Evolutionary conservation across 2,329 filamentous ascomycete species (phyloP).

Genomic region (Diaporthe sp.): DNA sequence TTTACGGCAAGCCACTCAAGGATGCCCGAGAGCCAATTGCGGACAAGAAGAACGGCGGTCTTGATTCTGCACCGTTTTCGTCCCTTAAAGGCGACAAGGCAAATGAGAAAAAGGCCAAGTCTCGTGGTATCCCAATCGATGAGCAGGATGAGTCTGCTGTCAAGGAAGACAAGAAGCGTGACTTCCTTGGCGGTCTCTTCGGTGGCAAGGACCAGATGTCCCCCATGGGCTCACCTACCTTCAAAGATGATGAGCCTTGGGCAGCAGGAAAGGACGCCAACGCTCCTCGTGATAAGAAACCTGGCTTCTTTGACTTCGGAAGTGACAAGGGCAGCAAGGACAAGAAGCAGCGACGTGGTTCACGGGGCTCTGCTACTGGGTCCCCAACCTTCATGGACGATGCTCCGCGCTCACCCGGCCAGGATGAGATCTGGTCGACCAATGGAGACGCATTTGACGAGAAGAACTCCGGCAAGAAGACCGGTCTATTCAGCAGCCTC

Average conservation of each 20-base stretch:
- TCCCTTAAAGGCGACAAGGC: not conserved
- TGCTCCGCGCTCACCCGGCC: not conserved
- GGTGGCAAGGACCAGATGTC: slow-evolving; percentile 9
- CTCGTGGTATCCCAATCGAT: not conserved
- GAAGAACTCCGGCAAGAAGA: not conserved
- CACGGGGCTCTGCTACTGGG: not conserved
- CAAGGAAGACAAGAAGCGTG: not conserved
- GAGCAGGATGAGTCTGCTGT: not conserved
- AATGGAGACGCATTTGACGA: not conserved
- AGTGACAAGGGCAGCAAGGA: slow-evolving; percentile 9
- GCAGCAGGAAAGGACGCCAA: not conserved
- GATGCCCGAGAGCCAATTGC: no score
- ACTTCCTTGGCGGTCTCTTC: not conserved
- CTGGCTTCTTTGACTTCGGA: not conserved
- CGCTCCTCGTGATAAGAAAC: slow-evolving; percentile 3
- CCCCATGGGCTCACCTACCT: slow-evolving; percentile 1
- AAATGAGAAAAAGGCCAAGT: slow-evolving; percentile 24
- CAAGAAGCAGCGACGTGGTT: not conserved
- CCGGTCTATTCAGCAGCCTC: not conserved
- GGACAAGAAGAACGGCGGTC: not conserved
- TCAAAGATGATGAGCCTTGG: slow-evolving; percentile 8
- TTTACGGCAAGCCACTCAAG: not conserved
- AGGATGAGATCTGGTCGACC: not conserved
- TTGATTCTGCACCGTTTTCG: not conserved
- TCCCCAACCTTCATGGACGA: not conserved